Base-by-base conservation (phyloP, 2,329 filamentous ascomycete species). In the Penicillium sp. region DNA sequence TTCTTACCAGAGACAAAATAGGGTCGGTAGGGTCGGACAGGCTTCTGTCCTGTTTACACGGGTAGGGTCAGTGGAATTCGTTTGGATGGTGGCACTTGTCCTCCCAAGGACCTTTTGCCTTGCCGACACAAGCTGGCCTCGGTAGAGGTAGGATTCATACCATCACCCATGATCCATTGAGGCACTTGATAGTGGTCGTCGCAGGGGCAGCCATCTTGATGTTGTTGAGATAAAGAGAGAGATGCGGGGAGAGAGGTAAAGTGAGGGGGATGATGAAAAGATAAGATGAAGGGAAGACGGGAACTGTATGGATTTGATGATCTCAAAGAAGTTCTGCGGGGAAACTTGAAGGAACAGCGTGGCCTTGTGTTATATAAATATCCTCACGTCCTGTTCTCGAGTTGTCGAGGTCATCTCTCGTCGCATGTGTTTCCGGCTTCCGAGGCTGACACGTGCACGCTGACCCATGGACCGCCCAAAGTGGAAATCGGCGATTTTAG, bases 111-210 rank as follows among this genome's bases (percentile, higher is more conserved):
- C 18, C 18, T 18, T 18, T 18, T 18, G 18, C 18, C 18, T 18
- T 18, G 18, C 18, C 3, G 18, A 18, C 18, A 18, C 18, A 18
- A 18, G 18, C 18, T 18, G 18, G 18, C 3, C 18, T 18, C 18
- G 18, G 18, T 18, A 18, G 18, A 18, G 18, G 18, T 18, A 18
- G 18, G 18, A 3, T 18, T 18, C 18, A 18, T 74, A 88, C 85
- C 78, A 90, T 79, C 49, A 75, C 66, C 78, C 83, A 90, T 62
- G 77, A 80, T 53, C 86, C 87, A 59, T 70, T 81, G 58, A 90
- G 77, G 73, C 88, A 77, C 54, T 78, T 77, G 59, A 83, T 77
- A 43, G 78, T 87, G 73, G 84, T 81, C 52, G 77, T 76, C 45
- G 78, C 67, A 47, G 87, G 86, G 52, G 85, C 84, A 55, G 86